Conservation (phyloP, 176 grass and related monocot genomes). For the Guadua angustifolia region DNA sequence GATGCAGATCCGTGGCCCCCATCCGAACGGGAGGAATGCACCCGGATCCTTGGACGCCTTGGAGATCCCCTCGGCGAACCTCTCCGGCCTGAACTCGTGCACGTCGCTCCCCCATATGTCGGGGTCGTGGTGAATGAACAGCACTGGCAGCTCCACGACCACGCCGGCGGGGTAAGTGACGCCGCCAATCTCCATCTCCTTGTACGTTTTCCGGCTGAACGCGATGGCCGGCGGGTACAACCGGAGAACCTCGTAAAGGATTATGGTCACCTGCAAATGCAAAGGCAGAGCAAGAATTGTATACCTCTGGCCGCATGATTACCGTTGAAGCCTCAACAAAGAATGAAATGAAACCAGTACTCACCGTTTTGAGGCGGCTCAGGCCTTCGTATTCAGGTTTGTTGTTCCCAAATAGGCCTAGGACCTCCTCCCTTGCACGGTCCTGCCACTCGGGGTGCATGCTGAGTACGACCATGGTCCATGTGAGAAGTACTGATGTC, state of each 20-base stretch:
- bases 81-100: conserved; percentile 60
- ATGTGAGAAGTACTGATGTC: conserved; percentile 65
- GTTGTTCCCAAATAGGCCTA: conserved; percentile 49
- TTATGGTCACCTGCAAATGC: conserved; percentile 63
- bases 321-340: too few relatives aligned
- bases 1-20: conserved; percentile 59
- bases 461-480: conserved; percentile 63
- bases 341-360: not conserved
- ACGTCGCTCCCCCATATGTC: conserved; percentile 58
- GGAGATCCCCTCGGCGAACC: conserved; percentile 57
- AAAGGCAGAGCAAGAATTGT: not conserved
- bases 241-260: conserved; percentile 70
- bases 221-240: conserved; percentile 49
- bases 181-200: conserved; percentile 51
- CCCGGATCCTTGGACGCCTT: conserved; percentile 45
- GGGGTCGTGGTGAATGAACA: conserved; percentile 52
- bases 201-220: conserved; percentile 32
- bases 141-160: conserved; percentile 22
- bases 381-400: conserved; percentile 53
- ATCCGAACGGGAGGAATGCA: conserved; percentile 57
- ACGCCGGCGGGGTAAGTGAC: conserved; percentile 47
- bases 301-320: not conserved
- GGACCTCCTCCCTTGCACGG: conserved; percentile 65
- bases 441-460: conserved; percentile 73
- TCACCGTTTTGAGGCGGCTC: conserved; percentile 60